Base-by-base conservation (phyloP, 1,284 basidiomycete genomes). In the Cutaneotrichosporon cyanovorans region DNA sequence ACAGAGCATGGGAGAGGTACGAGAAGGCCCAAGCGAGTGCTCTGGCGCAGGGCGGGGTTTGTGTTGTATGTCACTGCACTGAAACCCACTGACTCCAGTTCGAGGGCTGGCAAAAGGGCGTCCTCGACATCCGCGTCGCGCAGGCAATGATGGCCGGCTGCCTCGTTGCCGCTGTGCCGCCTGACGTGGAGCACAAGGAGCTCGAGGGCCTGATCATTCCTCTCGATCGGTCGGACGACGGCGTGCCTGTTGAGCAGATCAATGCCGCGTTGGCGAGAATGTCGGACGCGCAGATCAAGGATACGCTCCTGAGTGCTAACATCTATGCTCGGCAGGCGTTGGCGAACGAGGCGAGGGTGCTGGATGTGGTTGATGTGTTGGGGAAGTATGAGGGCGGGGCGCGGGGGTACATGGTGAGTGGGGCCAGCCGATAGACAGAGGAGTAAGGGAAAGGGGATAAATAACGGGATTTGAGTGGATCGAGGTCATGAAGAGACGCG, bases 141-240 rank as follows among this genome's bases (percentile, higher is more conserved):
- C 45, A 63, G 40, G 64, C 64, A 10, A 60, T 68, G 58, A 43
- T 66, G 5, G 57, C 63, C 1, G 66, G 64, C 1, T 68, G 66
- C 42, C 50, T 66, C 4, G 64, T 66, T 0, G 66, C 66, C 1
- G 58, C 48, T 2, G 59, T 57, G 6, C 46, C 51, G 4, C 66
- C 62, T 2, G 50, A 60, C 7, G 49, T 56, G 1, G 51, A 59
- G 30, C 51, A 56, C 35, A 56, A 59, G 60, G 41, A 48, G 55
- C 41, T 32, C 5, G n/a, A 33, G 10, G 8, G 39, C 18, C 41
- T 48, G 15, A 43, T 43, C 18, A 10, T 48, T 2, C 46, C 41
- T 3, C 41, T 48, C 6, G 18, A 12, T 6, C 18, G 18, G 23
- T 28, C 40, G 8, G 41, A 20, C 21, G 46, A 48, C 5, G 20